A percentile compares a stretch with the other conserved stretches of the same genome.
These are phyloP conservation scores for Microcyclospora tardicrescens DNA, from an alignment of 2,329 filamentous ascomycete species.

Conservation along the genomic window DNA sequence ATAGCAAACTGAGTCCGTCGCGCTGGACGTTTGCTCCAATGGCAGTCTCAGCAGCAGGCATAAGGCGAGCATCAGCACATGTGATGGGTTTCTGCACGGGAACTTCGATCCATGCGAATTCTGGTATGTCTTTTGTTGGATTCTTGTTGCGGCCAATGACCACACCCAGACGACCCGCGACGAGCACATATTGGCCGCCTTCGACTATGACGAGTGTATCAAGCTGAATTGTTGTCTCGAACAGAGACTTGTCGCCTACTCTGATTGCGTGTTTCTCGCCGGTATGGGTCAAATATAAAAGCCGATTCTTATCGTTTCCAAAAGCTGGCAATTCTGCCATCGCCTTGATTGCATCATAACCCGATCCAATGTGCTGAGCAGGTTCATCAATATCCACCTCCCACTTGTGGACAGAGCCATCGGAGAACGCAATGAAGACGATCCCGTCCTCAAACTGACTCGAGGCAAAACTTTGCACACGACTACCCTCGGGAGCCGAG, in stretches of 20 bases:
- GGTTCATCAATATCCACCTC: constrained; percentile 37
- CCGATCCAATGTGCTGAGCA: constrained; percentile 10
- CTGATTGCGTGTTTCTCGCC: constrained; percentile 19
- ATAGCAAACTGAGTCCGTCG: constrained; percentile 53
- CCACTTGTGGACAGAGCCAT: constrained; percentile 42
- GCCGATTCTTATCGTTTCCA: not conserved
- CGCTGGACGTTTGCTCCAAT: constrained; percentile 21
- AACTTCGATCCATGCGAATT: constrained; percentile 43
- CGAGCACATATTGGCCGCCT: constrained; percentile 47
- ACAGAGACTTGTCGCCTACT: constrained; percentile 25
- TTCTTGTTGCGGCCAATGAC: constrained; percentile 45
- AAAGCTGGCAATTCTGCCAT: constrained; percentile 3
- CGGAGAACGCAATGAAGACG: constrained; percentile 38
- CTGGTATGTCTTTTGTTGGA: constrained; percentile 11
- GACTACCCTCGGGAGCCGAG: constrained; percentile 36
- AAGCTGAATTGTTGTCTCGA: constrained; percentile 24
- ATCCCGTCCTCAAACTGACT: constrained; percentile 39
- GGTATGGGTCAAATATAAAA: constrained; percentile 9
- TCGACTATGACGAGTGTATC: constrained; percentile 32
- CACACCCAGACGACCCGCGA: constrained; percentile 41
- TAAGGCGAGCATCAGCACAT: constrained; percentile 48
- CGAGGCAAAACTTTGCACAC: constrained; percentile 39
- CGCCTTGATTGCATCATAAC: constrained; percentile 7
- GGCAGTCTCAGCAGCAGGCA: constrained; percentile 12
- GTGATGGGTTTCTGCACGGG: constrained; percentile 50